Evolutionary conservation across 1,284 basidiomycete genomes (phyloP), one percentile per base, ranked within the genome.

Genomic region (Heliocybe sulcata): DNA sequence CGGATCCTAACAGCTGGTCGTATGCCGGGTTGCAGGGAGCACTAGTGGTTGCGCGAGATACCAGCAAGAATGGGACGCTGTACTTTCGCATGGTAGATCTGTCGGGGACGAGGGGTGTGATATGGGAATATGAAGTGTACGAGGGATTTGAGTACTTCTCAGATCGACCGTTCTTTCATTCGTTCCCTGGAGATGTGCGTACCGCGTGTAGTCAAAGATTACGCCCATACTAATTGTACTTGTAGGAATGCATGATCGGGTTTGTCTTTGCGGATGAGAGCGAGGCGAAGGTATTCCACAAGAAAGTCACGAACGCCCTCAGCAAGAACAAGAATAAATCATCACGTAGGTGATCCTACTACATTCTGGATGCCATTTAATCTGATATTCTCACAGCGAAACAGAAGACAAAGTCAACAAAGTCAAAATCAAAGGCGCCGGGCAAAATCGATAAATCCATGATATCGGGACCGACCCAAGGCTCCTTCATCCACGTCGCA

Each of bases 71-170:
- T 27, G 77, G 23, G 12, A 20, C 78, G 2, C 76, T 85, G 47
- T 79, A 78, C 66, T 83, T 95, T 65, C 83, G 83, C 65, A 73
- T 97, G 49, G 87, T 97, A 2, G 94, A 96, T 69, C 67, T 95
- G 26, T 73, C 76, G 64, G 90, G 92, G 12, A 92, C 90, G 1
- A 74, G 92, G 52, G 94, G 94, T 10, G 81, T 95, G 27, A 84
- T 95, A 45, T 99, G 96, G 96, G 87, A 94, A 60, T 92, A 98
- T 63, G 94, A 97, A 67, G 70, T 98, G 2, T 97, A 95, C 61
- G 82, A 90, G 35, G 86, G 85, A 47, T 85, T 97, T 59, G 83
- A 90, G 58, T 94, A 94, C 69, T 79, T 85, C 65, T 82, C 90
- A 65, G 96, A 98, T 67, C 80, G 94, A 59, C 82, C 90, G 1